Base-by-base conservation (phyloP, 169 alveolate genomes). In the Plasmodium vinckei region DNA sequence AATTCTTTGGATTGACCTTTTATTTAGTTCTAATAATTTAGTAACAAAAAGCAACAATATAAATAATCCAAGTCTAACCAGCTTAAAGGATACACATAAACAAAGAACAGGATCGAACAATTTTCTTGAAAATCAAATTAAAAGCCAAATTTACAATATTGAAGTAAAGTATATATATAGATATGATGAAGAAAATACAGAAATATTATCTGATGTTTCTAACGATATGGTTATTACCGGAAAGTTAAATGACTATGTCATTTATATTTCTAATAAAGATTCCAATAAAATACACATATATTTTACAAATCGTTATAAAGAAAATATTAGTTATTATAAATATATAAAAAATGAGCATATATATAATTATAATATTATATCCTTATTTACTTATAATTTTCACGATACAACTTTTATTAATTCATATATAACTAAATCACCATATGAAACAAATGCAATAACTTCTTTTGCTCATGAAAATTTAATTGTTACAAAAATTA, bases 301-400 rank as follows among this genome's bases (percentile, higher is more conserved):
- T 27, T 46, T 82, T 39, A 70, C 89, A 5, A 68, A 79, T 9
- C 39, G 51, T 25, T 15, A 65, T n/a, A 67, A 70, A 57, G 39
- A 46, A 2, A 51, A 73, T 72, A 64, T 68, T 19, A 54, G 17
- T 42, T 87, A 69, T 69, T 61, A 69, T 46, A 72, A 59, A 25
- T 51, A 33, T 71, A 54, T 69, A 15, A 60, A 19, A 27, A 60
- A 72, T 69, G 73, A 63, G 47, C 33, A 77, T 47, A 47, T 63
- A 71, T 67, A 71, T 2, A 72, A 69, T n/a, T 77, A 82, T 60
- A 87, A 25, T 95, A 87, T 73, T 90, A 88, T 87, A 96, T 98
- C 65, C 96, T 92, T 57, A 82, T 92, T 42, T 92, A 68, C 51
- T 67, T 91, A 53, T 71, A 46, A 13, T 46, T 73, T 72, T 65